Conservation (phyloP, 192 early-diverging fungal species). For the Backusella mclennaniae region DNA sequence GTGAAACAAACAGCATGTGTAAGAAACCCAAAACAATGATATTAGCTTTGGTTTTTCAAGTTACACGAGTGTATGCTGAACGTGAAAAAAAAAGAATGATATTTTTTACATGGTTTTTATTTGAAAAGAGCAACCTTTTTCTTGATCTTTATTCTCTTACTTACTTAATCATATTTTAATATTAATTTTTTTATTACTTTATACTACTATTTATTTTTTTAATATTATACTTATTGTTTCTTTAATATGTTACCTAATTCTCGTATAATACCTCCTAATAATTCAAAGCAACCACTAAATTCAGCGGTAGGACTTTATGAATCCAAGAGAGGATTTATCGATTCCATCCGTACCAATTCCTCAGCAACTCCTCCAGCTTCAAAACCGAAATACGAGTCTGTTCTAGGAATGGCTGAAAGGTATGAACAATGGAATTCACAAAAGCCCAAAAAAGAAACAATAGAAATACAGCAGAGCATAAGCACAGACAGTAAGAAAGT, state of each 20-base stretch:
- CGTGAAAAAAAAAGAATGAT: background rate
- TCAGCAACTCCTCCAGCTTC: background rate
- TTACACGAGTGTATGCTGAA: slow-evolving; percentile 2
- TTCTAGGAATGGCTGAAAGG: background rate
- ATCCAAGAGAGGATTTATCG: slow-evolving; percentile 9
- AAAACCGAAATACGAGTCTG: background rate
- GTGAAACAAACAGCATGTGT: slow-evolving; percentile 5
- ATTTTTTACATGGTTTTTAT: background rate
- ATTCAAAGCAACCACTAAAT: background rate
- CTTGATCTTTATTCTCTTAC: background rate
- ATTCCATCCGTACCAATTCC: background rate
- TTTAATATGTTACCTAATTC: slow-evolving; percentile 26
- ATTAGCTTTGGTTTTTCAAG: background rate
- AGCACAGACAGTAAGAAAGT: slow-evolving; percentile 7
- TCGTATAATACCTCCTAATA: slow-evolving; percentile 12
- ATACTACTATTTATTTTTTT: background rate
- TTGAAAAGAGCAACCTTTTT: background rate
- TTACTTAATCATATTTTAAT: background rate
- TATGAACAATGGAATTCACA: background rate
- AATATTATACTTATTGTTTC: background rate
- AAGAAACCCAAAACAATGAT: background rate
- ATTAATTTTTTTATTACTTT: background rate
- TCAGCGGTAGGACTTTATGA: background rate
- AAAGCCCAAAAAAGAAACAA: slow-evolving; percentile 2
- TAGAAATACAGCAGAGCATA: background rate